These are phyloP conservation scores for Neurospora sp. DNA, from an alignment of 2,329 filamentous ascomycete genomes.

Conservation along the genomic window DNA sequence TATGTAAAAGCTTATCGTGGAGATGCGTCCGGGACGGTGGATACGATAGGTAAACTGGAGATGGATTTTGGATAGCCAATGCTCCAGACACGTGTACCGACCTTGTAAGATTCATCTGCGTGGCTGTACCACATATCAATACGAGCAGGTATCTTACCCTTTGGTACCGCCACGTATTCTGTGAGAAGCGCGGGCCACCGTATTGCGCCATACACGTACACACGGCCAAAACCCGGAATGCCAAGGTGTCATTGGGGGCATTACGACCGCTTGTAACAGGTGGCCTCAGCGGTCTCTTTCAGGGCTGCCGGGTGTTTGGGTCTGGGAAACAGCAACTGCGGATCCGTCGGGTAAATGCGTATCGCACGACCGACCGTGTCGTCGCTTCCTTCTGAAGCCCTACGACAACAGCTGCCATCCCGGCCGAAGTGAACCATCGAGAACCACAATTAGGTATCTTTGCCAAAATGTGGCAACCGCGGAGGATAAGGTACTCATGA, in stretches of 20 bases:
- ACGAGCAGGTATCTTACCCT: background rate
- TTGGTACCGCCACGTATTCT: background rate
- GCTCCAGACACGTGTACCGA: background rate
- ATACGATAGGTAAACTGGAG: background rate
- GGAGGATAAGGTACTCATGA: background rate
- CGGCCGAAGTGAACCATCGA: background rate
- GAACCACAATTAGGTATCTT: background rate
- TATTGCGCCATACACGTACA: background rate
- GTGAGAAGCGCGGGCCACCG: background rate
- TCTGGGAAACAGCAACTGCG: constrained; percentile 10
- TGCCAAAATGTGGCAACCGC: background rate
- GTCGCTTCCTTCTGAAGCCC: background rate
- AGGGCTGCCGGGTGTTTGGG: background rate
- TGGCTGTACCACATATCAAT: background rate
- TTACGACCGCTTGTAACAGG: background rate
- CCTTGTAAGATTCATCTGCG: background rate
- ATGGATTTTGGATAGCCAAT: background rate
- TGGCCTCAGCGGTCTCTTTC: background rate
- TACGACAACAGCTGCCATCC: background rate
- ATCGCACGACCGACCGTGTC: constrained; percentile 11
- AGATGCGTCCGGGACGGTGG: background rate
- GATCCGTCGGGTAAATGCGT: constrained; percentile 18
- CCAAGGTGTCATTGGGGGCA: background rate
- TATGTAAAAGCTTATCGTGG: background rate
- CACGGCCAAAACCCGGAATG: background rate